Conservation (phyloP, 129 eudicot species). For the Flaveria brownii region DNA sequence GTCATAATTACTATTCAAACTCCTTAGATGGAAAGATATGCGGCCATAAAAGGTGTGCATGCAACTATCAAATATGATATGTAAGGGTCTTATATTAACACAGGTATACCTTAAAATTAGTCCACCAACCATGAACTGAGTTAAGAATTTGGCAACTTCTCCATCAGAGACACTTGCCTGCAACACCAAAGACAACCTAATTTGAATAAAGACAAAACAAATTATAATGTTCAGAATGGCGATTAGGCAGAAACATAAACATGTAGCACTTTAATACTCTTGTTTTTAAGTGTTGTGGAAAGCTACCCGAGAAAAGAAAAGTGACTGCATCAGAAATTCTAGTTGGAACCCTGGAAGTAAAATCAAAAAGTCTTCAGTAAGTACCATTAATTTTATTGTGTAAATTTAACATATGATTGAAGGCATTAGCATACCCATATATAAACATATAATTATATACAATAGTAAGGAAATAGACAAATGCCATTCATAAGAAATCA, state of each 20-base stretch:
- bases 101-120: conserved; percentile 65
- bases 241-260: conserved; percentile 14
- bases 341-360: conserved; percentile 80
- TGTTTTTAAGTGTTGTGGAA: conserved; percentile 9
- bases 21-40: no score
- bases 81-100: neutral
- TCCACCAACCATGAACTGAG: conserved; percentile 67
- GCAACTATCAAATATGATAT: neutral
- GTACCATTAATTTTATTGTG: neutral
- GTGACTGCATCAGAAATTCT: conserved; percentile 90
- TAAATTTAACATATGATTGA: conserved; percentile 4
- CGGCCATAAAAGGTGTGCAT: neutral
- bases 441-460: conserved; percentile 4
- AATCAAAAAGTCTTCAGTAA: conserved; percentile 26
- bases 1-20: conserved; percentile 2
- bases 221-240: neutral
- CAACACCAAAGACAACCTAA: conserved; percentile 32
- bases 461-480: conserved; percentile 6
- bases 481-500: conserved; percentile 8
- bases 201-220: conserved; percentile 5
- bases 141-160: conserved; percentile 62
- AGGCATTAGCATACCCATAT: conserved; percentile 12
- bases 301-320: conserved; percentile 80
- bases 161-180: conserved; percentile 89
- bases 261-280: conserved; percentile 1